A percentile compares a stretch with the other conserved stretches of the same genome.
phyloP scores from a whole-genome alignment of 139 green algal genomes.

The Picochlorum sp. region DNA sequence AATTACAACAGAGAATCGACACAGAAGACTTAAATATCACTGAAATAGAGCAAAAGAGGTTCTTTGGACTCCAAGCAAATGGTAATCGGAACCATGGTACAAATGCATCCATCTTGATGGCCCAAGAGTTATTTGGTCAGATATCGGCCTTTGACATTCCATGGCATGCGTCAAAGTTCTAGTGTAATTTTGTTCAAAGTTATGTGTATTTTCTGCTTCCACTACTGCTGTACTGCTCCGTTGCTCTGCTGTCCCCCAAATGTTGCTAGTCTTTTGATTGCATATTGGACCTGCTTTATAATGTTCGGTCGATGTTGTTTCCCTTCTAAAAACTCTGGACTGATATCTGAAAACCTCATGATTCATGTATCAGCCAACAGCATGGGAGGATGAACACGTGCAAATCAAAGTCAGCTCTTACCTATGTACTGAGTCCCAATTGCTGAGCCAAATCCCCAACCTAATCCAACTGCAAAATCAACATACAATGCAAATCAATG shows the following conservation, averaged over 20 bases:
- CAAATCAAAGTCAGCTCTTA: background rate
- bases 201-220: too few species aligned
- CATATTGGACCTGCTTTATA: conserved; percentile 15
- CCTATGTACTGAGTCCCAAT: conserved; percentile 22
- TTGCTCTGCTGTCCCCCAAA: too few species aligned
- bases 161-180: too few species aligned
- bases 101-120: background rate
- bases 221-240: too few species aligned
- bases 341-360: background rate
- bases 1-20: too few species aligned
- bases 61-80: too few species aligned
- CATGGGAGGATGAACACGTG: too few species aligned
- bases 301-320: conserved; percentile 16
- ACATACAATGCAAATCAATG: too few species aligned
- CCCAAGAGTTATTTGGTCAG: background rate
- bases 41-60: too few species aligned
- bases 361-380: background rate
- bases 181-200: too few species aligned
- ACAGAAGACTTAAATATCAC: too few species aligned
- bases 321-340: conserved; percentile 17
- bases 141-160: background rate
- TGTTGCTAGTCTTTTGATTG: conserved; percentile 11
- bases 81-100: too few species aligned
- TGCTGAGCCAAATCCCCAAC: conserved; percentile 8
- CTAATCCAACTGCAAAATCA: conserved; percentile 4